Percentiles rank a stretch among this genome's conserved stretches.
phyloP scores from a whole-genome alignment of 345 rosid genomes.

The Salix exigua region DNA sequence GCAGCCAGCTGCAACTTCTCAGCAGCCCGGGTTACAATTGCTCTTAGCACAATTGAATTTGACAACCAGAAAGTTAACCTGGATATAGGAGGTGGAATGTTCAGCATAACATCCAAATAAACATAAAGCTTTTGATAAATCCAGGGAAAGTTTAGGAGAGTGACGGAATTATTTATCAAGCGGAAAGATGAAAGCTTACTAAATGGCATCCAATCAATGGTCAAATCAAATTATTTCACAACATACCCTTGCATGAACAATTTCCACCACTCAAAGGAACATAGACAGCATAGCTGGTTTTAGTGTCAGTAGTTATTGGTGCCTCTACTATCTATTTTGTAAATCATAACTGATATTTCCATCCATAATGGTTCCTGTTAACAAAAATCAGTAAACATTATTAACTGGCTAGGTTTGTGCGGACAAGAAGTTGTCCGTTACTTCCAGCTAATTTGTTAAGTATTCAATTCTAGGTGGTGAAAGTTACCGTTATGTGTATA shows the following conservation, averaged over 20 bases:
- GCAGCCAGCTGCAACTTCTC: constrained; percentile 29
- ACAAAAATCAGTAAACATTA: background rate
- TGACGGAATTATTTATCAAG: background rate
- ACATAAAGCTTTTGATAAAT: constrained; percentile 5
- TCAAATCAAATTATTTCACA: background rate
- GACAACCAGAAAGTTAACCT: constrained; percentile 96
- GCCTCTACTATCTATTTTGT: background rate
- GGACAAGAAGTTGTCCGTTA: too few species aligned
- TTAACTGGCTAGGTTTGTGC: constrained; percentile 1
- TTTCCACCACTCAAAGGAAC: background rate
- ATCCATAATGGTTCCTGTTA: background rate
- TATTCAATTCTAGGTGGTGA: too few species aligned
- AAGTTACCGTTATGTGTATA: too few species aligned
- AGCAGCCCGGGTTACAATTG: constrained; percentile 44
- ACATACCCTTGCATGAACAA: background rate
- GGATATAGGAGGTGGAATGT: constrained; percentile 15
- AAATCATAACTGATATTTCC: background rate
- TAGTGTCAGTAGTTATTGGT: background rate
- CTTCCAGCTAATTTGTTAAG: too few species aligned
- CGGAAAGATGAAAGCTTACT: background rate
- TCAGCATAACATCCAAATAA: background rate
- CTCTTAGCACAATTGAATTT: constrained; percentile 74
- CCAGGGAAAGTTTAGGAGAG: background rate
- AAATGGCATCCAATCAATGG: background rate
- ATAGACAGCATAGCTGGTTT: background rate